A percentile compares a stretch with the other conserved stretches of the same genome.
Conservation (phyloP, 768 basidiomycete genomes). For the Amanita exitialis region DNA sequence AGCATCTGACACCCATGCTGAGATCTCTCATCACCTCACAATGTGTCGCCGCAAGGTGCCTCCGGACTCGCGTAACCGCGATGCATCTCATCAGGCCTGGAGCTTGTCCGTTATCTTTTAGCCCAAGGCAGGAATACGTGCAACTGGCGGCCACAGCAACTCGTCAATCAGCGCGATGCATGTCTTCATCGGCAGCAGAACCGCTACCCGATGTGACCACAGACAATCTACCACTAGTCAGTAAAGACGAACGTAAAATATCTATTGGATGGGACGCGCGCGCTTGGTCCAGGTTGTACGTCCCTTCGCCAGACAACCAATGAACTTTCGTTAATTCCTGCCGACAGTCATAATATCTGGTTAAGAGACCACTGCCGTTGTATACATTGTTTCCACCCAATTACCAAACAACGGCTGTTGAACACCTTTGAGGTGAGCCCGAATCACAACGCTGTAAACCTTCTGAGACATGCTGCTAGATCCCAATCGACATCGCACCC, state of each 20-base stretch:
- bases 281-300: slow-evolving; percentile 73
- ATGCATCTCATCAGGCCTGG: not conserved
- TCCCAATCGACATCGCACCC: slow-evolving; percentile 67
- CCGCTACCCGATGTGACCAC: not conserved
- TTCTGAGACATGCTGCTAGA: slow-evolving; percentile 30
- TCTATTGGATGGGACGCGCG: slow-evolving; percentile 65
- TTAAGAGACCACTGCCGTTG: slow-evolving; percentile 91
- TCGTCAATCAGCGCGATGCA: not conserved
- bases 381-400: slow-evolving; percentile 71
- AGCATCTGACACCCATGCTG: not conserved
- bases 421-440: slow-evolving; percentile 66
- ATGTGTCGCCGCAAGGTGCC: not conserved
- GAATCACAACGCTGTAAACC: not conserved
- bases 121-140: not conserved
- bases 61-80: not conserved
- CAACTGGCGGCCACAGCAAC: not conserved
- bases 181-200: not conserved
- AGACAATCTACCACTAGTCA: slow-evolving; percentile 42
- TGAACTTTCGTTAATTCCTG: not conserved
- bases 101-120: not conserved
- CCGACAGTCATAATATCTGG: slow-evolving; percentile 78
- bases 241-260: slow-evolving; percentile 49
- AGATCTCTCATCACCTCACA: not conserved
- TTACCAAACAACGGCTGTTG: slow-evolving; percentile 85
- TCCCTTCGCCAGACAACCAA: slow-evolving; percentile 7